Percentiles rank a stretch among this genome's conserved stretches.
These are phyloP conservation scores for Mucor mucedo DNA, from an alignment of 371 early-diverging fungal genomes.

Conservation along the genomic window DNA sequence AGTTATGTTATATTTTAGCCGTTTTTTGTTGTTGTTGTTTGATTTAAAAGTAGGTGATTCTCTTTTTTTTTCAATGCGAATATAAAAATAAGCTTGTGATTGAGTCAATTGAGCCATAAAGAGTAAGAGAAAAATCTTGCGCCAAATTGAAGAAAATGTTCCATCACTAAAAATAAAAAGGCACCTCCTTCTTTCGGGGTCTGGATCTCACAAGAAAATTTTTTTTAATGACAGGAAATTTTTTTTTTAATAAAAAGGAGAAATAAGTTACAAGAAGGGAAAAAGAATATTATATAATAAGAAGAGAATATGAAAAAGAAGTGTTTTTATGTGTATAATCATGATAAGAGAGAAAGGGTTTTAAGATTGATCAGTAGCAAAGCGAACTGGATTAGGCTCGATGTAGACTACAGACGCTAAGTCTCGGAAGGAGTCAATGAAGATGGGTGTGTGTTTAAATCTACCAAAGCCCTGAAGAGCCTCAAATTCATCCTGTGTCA, in stretches of 20 bases:
- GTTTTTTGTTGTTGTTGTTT: neutral
- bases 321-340: neutral
- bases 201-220: conserved; percentile 1
- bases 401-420: conserved; percentile 33
- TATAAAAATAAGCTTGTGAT: neutral
- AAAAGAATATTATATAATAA: neutral
- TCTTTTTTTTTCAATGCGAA: neutral
- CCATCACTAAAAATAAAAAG: neutral
- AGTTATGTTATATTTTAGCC: neutral
- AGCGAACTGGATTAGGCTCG: conserved; percentile 31
- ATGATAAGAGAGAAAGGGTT: neutral
- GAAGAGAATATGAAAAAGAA: neutral
- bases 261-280: neutral
- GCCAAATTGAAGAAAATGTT: neutral
- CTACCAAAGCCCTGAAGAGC: conserved; percentile 50
- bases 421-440: conserved; percentile 43
- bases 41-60: neutral
- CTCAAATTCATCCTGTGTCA: conserved; percentile 53
- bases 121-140: neutral
- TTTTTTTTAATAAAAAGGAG: neutral
- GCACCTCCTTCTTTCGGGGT: conserved; percentile 2
- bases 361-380: neutral
- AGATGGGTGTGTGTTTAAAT: conserved; percentile 41
- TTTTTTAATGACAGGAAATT: conserved; percentile 5
- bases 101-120: neutral